phyloP scores from a whole-genome alignment of 2,329 filamentous ascomycete species.

The Penicillium sp. region DNA sequence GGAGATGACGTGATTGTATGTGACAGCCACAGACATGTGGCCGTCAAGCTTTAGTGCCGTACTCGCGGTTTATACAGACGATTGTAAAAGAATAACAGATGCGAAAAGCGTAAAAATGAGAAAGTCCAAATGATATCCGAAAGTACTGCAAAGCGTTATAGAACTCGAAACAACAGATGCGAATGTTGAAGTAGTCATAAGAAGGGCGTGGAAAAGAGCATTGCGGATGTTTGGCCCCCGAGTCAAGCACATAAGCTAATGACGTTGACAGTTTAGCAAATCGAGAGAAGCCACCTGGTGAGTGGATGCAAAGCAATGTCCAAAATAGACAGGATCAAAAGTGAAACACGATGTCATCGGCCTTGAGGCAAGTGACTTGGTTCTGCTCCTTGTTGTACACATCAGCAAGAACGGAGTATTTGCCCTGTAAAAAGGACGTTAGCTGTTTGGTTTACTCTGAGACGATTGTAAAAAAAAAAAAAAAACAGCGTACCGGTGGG shows the following conservation, averaged over 20 bases:
- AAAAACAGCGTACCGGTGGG: constrained; percentile 67
- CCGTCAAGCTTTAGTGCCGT: neutral
- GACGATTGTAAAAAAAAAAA: neutral
- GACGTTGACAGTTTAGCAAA: neutral
- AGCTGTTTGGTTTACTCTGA: neutral
- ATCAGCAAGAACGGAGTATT: constrained; percentile 84
- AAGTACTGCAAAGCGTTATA: constrained; percentile 1
- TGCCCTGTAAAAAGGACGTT: constrained; percentile 58
- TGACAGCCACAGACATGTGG: neutral
- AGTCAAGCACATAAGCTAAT: constrained; percentile 2
- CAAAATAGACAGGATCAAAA: constrained; percentile 2
- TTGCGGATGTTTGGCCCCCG: neutral
- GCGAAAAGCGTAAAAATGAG: neutral
- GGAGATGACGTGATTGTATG: neutral
- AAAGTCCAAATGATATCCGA: constrained; percentile 7
- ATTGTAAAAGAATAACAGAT: neutral
- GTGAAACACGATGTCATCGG: constrained; percentile 43
- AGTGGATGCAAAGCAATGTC: constrained; percentile 15
- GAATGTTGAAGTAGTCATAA: constrained; percentile 13
- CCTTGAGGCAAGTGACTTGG: constrained; percentile 83
- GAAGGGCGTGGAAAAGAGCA: constrained; percentile 11
- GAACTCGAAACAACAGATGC: constrained; percentile 5
- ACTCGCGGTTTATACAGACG: neutral
- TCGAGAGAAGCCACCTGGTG: constrained; percentile 7
- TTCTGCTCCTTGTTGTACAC: constrained; percentile 70